These are phyloP conservation scores for Candida ulmi DNA, from an alignment of 805 yeast species.

Conservation along the genomic window DNA sequence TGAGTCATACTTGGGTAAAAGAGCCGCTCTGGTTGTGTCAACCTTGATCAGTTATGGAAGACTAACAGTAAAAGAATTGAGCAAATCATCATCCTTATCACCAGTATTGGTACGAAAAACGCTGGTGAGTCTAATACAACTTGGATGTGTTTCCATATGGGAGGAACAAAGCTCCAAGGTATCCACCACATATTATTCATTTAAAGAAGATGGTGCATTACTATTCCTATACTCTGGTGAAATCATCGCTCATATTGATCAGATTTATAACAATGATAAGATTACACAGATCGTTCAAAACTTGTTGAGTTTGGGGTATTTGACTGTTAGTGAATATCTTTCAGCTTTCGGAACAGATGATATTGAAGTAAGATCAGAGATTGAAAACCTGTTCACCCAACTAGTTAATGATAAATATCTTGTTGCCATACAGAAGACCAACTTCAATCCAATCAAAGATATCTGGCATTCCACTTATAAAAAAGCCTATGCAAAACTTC, in stretches of 20 bases:
- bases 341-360: conserved; percentile 23
- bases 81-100: conserved; percentile 41
- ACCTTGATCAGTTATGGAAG: conserved; percentile 64
- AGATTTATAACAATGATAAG: conserved; percentile 33
- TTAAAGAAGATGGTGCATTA: conserved; percentile 59
- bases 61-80: conserved; percentile 49
- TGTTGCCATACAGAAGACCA: conserved; percentile 36
- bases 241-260: conserved; percentile 49
- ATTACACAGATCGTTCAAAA: conserved; percentile 62
- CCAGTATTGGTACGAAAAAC: conserved; percentile 51
- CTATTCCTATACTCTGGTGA: conserved; percentile 73
- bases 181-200: conserved; percentile 43
- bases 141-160: conserved; percentile 70
- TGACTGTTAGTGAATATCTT: conserved; percentile 49
- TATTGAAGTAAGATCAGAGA: conserved; percentile 20
- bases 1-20: conserved; percentile 60
- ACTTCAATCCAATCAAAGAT: conserved; percentile 31
- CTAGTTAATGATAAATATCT: conserved; percentile 48
- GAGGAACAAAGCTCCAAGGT: conserved; percentile 30
- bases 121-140: conserved; percentile 72
- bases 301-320: conserved; percentile 62
- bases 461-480: conserved; percentile 36
- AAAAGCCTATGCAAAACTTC: conserved; percentile 32
- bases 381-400: conserved; percentile 34
- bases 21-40: conserved; percentile 60